Evolutionary conservation across 106 monocot species (phyloP).

Genomic region (Phalaenopsis aphrodite): DNA sequence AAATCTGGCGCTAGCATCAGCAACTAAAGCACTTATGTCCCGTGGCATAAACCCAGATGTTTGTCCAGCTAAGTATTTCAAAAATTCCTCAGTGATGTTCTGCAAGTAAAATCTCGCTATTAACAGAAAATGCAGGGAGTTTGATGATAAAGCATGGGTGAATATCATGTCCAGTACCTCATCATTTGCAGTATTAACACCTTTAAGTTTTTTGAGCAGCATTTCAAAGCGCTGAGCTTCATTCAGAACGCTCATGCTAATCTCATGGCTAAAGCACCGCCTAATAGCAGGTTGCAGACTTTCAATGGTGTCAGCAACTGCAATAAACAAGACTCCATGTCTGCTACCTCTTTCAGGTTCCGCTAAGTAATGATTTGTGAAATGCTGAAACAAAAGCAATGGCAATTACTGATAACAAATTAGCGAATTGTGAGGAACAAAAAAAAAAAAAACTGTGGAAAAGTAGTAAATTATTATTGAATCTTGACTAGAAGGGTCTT

Average conservation of each 20-base stretch:
- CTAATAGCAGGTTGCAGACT: constrained; percentile 54
- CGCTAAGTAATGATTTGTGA: constrained; percentile 35
- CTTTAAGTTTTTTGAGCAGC: constrained; percentile 46
- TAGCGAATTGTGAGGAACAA: background rate
- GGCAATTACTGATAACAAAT: background rate
- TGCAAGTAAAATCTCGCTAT: constrained; percentile 23
- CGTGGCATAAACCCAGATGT: constrained; percentile 91
- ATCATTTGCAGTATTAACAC: constrained; percentile 26
- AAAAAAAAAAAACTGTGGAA: background rate
- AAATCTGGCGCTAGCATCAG: constrained; percentile 70
- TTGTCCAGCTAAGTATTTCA: constrained; percentile 65
- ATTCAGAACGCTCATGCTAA: constrained; percentile 55
- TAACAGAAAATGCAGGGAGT: background rate
- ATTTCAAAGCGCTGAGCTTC: constrained; percentile 42
- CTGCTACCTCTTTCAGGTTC: constrained; percentile 35
- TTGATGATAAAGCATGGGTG: background rate
- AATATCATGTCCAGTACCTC: constrained; percentile 29
- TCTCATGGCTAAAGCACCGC: constrained; percentile 90
- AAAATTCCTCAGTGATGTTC: constrained; percentile 29
- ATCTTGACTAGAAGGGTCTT: constrained; percentile 11
- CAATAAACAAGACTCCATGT: constrained; percentile 65
- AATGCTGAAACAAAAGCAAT: background rate
- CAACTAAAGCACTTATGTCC: constrained; percentile 70
- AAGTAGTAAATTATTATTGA: background rate
- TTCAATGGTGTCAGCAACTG: constrained; percentile 63